Conservation (phyloP, 371 early-diverging fungal species). For the Mortierella sp. region DNA sequence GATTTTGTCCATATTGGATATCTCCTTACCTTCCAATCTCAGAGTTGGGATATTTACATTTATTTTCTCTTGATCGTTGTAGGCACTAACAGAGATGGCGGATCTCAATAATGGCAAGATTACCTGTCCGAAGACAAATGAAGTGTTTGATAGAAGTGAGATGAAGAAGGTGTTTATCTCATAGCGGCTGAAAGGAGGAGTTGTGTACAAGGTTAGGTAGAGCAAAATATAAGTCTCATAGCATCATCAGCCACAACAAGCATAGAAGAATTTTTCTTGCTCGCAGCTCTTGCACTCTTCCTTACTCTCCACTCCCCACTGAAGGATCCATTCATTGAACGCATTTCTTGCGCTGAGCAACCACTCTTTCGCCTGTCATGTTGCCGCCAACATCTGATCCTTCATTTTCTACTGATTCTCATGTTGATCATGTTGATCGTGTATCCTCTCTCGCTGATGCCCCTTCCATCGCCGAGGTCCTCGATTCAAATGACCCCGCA, state of each 20-base stretch:
- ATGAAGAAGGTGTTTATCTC: slow-evolving; percentile 91
- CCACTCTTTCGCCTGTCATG: slow-evolving; percentile 1
- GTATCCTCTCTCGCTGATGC: slow-evolving; percentile 10
- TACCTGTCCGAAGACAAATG: slow-evolving; percentile 85
- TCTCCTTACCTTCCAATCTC: not conserved
- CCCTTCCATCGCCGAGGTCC: slow-evolving; percentile 13
- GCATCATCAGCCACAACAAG: no score
- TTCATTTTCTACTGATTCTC: slow-evolving; percentile 9
- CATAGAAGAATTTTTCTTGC: not conserved
- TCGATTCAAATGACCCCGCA: slow-evolving; percentile 23
- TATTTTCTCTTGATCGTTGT: not conserved
- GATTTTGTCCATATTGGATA: slow-evolving; percentile 3
- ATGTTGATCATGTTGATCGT: slow-evolving; percentile 4
- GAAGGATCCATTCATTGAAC: slow-evolving; percentile 14
- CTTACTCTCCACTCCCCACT: not conserved
- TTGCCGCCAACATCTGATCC: slow-evolving; percentile 23
- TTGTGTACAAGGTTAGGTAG: no score
- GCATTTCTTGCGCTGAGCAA: slow-evolving; percentile 41
- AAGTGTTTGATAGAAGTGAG: slow-evolving; percentile 70
- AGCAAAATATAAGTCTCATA: no score
- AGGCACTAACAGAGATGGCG: slow-evolving; percentile 88
- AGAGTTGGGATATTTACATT: not conserved
- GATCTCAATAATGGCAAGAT: slow-evolving; percentile 80
- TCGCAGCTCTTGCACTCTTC: slow-evolving; percentile 24
- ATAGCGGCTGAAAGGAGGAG: slow-evolving; percentile 44